phyloP scores from a whole-genome alignment of 2,329 filamentous ascomycete genomes.

The Aureobasidium sp. region DNA sequence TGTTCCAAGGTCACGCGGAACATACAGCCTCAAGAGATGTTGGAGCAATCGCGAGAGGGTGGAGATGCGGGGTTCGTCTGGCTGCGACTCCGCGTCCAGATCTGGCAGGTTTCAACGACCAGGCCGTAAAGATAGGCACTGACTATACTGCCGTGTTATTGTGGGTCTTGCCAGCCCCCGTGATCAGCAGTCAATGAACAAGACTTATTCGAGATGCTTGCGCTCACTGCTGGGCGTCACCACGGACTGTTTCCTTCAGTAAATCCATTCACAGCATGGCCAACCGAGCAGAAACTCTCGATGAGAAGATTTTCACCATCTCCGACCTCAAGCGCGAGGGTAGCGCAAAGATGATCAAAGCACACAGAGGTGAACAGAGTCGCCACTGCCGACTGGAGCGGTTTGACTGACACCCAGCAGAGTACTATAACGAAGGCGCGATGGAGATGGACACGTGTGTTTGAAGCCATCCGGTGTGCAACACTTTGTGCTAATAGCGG shows the following conservation, averaged over 20 bases:
- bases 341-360: background rate
- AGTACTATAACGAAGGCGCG: constrained; percentile 2
- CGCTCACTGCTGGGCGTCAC: too few relatives aligned
- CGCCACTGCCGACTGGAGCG: background rate
- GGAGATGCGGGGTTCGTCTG: too few relatives aligned
- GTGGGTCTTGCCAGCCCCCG: too few relatives aligned
- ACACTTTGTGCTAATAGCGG: background rate
- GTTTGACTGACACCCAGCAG: background rate
- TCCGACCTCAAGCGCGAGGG: background rate
- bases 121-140: too few relatives aligned
- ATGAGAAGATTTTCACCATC: background rate
- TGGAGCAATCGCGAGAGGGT: too few relatives aligned
- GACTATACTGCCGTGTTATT: too few relatives aligned
- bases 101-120: background rate
- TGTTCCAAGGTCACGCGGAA: too few relatives aligned
- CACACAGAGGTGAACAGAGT: background rate
- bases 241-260: too few relatives aligned
- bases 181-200: too few relatives aligned
- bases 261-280: too few relatives aligned
- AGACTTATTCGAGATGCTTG: too few relatives aligned
- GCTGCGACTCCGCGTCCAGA: background rate
- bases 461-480: background rate
- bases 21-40: too few relatives aligned
- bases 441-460: background rate
- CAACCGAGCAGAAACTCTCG: background rate